Percentiles rank a stretch among this genome's conserved stretches.
Conservation (phyloP, 208 protist genomes). For the Leishmania lainsoni region DNA sequence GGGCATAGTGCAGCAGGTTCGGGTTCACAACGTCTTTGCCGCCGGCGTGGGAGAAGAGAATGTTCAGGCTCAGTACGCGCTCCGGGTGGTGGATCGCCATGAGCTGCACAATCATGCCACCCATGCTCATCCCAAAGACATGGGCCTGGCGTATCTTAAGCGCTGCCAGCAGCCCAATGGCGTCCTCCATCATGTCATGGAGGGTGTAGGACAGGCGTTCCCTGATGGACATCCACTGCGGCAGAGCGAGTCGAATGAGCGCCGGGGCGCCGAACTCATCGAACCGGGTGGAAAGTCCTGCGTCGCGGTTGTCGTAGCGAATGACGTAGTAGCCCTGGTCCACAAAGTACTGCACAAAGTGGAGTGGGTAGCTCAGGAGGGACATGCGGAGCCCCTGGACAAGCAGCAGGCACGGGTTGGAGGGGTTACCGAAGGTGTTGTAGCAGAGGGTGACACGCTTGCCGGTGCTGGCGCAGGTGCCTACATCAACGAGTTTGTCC, state of each 20-base stretch:
- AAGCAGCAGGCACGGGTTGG: slow-evolving; percentile 67
- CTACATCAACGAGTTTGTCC: slow-evolving; percentile 57
- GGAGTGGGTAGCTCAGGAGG: slow-evolving; percentile 33
- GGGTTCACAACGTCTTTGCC: slow-evolving; percentile 41
- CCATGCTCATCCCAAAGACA: slow-evolving; percentile 77
- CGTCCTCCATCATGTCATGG: slow-evolving; percentile 75
- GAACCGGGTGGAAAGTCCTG: slow-evolving; percentile 63
- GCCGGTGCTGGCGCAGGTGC: slow-evolving; percentile 60
- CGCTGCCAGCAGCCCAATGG: slow-evolving; percentile 51
- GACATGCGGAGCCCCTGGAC: slow-evolving; percentile 58
- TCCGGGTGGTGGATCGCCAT: slow-evolving; percentile 62
- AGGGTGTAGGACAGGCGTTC: slow-evolving; percentile 61
- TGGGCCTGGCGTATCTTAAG: slow-evolving; percentile 64
- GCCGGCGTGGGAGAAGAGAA: slow-evolving; percentile 62
- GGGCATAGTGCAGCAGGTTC: slow-evolving; percentile 32
- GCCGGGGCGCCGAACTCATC: slow-evolving; percentile 38
- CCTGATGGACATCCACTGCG: slow-evolving; percentile 48
- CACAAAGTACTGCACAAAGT: slow-evolving; percentile 49
- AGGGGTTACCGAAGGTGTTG: slow-evolving; percentile 66
- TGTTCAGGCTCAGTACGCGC: slow-evolving; percentile 59
- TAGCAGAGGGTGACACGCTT: slow-evolving; percentile 76
- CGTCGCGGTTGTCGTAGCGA: slow-evolving; percentile 83
- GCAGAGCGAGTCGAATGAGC: slow-evolving; percentile 49
- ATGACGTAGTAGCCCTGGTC: slow-evolving; percentile 68
- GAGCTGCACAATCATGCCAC: slow-evolving; percentile 82